Percentiles rank a stretch among this genome's conserved stretches.
Conservation (phyloP, 129 eudicot genomes). For the Sambucus nigra region DNA sequence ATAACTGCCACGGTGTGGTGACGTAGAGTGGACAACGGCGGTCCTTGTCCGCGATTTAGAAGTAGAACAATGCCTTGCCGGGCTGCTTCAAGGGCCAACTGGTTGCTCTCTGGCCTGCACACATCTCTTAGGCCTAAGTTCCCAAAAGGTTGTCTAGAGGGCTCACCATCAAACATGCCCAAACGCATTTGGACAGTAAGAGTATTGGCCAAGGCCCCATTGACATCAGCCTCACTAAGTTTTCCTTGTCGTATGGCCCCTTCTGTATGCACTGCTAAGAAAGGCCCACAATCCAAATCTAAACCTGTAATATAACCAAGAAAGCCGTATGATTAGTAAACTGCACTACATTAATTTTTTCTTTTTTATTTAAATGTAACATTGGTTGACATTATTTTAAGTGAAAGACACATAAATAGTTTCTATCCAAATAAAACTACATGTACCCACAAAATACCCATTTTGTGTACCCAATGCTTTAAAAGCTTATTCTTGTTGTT, state of each 20-base stretch:
- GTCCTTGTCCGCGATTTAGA: slow-evolving; percentile 45
- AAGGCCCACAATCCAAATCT: slow-evolving; percentile 97
- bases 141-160: slow-evolving; percentile 50
- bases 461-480: too few relatives aligned
- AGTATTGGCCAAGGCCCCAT: slow-evolving; percentile 58
- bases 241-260: slow-evolving; percentile 63
- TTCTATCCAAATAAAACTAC: too few relatives aligned
- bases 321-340: neutral
- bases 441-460: too few relatives aligned
- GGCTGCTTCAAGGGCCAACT: slow-evolving; percentile 92
- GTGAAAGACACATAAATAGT: too few relatives aligned
- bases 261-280: slow-evolving; percentile 62
- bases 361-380: neutral
- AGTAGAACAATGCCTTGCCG: slow-evolving; percentile 87
- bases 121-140: slow-evolving; percentile 67
- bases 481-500: too few relatives aligned
- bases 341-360: neutral
- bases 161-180: slow-evolving; percentile 83
- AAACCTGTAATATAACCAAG: slow-evolving; percentile 28
- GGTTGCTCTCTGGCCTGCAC: slow-evolving; percentile 55
- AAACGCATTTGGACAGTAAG: slow-evolving; percentile 77
- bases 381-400: too few relatives aligned
- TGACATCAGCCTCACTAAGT: slow-evolving; percentile 51
- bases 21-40: slow-evolving; percentile 49
- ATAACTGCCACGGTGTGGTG: slow-evolving; percentile 75